Conservation (phyloP, 2,329 filamentous ascomycete genomes). For the Ceratocystis ficicola region DNA sequence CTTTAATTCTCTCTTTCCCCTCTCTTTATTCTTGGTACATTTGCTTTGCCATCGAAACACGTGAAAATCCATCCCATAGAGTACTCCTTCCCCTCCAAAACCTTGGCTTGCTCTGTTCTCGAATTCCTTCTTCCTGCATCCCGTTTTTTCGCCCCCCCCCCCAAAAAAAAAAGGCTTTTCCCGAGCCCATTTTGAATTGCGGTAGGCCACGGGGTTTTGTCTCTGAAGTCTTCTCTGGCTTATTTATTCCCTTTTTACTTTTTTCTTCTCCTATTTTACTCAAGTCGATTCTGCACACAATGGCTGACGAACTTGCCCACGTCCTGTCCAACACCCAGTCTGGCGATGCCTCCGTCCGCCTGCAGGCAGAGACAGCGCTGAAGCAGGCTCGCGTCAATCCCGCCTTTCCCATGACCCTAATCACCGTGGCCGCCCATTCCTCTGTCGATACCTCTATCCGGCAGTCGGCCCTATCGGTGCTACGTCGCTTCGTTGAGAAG, state of each 20-base stretch:
- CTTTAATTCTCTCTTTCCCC: neutral
- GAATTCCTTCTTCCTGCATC: slow-evolving; percentile 2
- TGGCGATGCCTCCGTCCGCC: slow-evolving; percentile 60
- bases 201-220: slow-evolving; percentile 1
- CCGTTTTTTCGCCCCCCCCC: neutral
- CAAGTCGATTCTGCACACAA: slow-evolving; percentile 30
- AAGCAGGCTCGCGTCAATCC: slow-evolving; percentile 55
- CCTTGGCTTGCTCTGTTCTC: neutral
- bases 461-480: slow-evolving; percentile 66
- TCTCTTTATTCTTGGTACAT: neutral
- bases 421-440: slow-evolving; percentile 66
- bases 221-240: neutral
- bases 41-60: neutral
- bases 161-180: neutral
- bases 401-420: slow-evolving; percentile 66
- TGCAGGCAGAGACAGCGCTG: slow-evolving; percentile 75
- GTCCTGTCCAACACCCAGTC: slow-evolving; percentile 81
- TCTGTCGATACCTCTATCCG: slow-evolving; percentile 63
- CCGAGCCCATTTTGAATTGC: neutral
- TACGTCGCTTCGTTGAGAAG: slow-evolving; percentile 71
- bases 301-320: slow-evolving; percentile 87
- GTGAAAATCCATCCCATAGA: neutral
- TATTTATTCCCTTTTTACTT: neutral
- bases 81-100: neutral
- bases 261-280: neutral